Percentiles rank a stretch among this genome's conserved stretches.
phyloP scores from a whole-genome alignment of 495 filamentous ascomycete genomes.

The Talaromyces wortmannii region DNA sequence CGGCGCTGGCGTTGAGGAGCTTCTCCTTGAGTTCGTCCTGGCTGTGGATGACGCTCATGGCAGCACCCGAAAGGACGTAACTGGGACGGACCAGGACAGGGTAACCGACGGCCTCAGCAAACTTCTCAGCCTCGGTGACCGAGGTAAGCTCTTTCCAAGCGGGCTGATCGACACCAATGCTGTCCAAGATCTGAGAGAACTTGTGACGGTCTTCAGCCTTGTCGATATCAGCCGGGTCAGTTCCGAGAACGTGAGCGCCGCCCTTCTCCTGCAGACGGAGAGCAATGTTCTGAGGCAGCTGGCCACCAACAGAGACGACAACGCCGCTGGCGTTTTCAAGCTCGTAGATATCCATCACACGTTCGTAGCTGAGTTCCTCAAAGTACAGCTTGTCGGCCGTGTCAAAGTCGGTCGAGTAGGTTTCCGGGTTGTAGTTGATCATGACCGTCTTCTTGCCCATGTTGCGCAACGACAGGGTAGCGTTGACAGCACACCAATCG shows the following conservation, averaged over 20 bases:
- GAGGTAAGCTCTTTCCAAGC: conserved; percentile 96
- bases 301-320: conserved; percentile 91
- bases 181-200: conserved; percentile 94
- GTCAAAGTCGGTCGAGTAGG: conserved; percentile 84
- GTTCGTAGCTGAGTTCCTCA: conserved; percentile 93
- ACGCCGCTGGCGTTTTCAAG: conserved; percentile 82
- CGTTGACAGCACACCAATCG: conserved; percentile 97
- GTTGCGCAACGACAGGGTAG: conserved; percentile 72
- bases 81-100: conserved; percentile 90
- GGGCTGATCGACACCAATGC: conserved; percentile 93
- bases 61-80: conserved; percentile 93
- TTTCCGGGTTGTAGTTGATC: conserved; percentile 97
- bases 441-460: conserved; percentile 98
- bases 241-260: conserved; percentile 82
- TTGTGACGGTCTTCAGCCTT: conserved; percentile 96
- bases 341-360: conserved; percentile 98
- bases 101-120: conserved; percentile 80
- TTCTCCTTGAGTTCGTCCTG: conserved; percentile 83
- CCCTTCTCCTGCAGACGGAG: conserved; percentile 89
- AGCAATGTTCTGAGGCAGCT: conserved; percentile 95
- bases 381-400: conserved; percentile 95
- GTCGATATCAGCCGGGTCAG: conserved; percentile 89
- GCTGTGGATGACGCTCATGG: conserved; percentile 95
- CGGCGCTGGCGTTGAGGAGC: conserved; percentile 79
- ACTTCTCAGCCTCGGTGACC: conserved; percentile 75